Conservation (phyloP, 192 early-diverging fungal genomes). For the Geranomyces variabilis region DNA sequence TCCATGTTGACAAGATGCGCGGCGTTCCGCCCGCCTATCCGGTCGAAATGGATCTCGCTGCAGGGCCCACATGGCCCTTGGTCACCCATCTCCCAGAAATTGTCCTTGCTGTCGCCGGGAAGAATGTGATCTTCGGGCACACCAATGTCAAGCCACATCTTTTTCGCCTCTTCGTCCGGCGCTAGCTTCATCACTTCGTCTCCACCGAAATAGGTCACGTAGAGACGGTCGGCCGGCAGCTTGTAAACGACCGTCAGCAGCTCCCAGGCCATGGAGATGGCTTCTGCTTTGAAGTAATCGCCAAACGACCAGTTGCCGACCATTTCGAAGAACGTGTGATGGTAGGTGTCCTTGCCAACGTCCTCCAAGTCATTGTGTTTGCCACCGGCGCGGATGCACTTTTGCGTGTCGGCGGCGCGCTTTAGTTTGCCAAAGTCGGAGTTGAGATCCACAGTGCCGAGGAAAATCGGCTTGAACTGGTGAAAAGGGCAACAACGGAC, state of each 20-base stretch:
- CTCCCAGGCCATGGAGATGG: slow-evolving; percentile 89
- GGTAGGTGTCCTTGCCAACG: slow-evolving; percentile 97
- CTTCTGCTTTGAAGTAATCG: slow-evolving; percentile 98
- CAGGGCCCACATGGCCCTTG: slow-evolving; percentile 97
- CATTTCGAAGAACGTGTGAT: slow-evolving; percentile 99
- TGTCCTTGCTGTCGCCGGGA: slow-evolving; percentile 90
- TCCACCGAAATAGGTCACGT: slow-evolving; percentile 97
- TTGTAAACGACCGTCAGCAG: slow-evolving; percentile 84
- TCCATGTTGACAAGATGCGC: slow-evolving; percentile 90
- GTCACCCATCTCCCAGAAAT: slow-evolving; percentile 99
- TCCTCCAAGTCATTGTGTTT: slow-evolving; percentile 99
- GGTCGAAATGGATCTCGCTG: slow-evolving; percentile 97
- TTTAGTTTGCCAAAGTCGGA: slow-evolving; percentile 87
- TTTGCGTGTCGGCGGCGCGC: slow-evolving; percentile 95
- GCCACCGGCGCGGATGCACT: slow-evolving; percentile 99
- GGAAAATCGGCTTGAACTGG: slow-evolving; percentile 95
- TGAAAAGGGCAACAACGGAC: not conserved
- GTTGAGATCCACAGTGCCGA: slow-evolving; percentile 93
- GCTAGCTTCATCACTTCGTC: slow-evolving; percentile 76
- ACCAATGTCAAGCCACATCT: slow-evolving; percentile 90
- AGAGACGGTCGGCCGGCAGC: slow-evolving; percentile 85
- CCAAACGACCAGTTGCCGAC: slow-evolving; percentile 99
- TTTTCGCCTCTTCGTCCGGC: slow-evolving; percentile 87
- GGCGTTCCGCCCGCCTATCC: slow-evolving; percentile 92
- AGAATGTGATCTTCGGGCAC: slow-evolving; percentile 80